A percentile compares a stretch with the other conserved stretches of the same genome.
Evolutionary conservation across 2,329 filamentous ascomycete species (phyloP).

Genomic region (Paraphoma chrysanthemicola): DNA sequence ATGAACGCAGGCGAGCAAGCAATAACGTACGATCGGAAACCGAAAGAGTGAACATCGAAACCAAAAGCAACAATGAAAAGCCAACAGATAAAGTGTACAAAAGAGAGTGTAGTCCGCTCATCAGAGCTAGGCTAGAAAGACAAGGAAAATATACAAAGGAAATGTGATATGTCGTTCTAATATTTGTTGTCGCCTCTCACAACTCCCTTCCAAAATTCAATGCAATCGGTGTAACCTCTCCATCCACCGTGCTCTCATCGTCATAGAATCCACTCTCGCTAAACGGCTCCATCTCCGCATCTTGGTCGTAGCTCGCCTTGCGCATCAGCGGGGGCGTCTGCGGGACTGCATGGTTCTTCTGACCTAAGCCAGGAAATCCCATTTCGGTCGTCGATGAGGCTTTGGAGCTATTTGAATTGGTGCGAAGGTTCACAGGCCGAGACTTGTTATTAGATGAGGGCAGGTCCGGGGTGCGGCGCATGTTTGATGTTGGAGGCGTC

Average conservation of each 20-base stretch:
- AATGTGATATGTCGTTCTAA: slow-evolving; percentile 2
- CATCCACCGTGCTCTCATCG: slow-evolving; percentile 57
- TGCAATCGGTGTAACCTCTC: slow-evolving; percentile 42
- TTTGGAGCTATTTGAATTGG: slow-evolving; percentile 37
- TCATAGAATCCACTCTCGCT: slow-evolving; percentile 57
- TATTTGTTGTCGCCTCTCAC: neutral
- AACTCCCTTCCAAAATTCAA: slow-evolving; percentile 43
- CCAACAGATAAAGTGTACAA: too few species aligned
- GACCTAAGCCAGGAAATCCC: slow-evolving; percentile 42
- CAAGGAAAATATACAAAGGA: slow-evolving; percentile 9
- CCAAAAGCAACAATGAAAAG: too few species aligned
- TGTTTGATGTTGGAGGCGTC: slow-evolving; percentile 83
- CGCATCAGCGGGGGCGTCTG: slow-evolving; percentile 64
- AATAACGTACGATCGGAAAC: too few species aligned
- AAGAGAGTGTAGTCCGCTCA: too few species aligned
- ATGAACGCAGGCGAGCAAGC: too few species aligned
- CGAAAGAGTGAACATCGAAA: too few species aligned
- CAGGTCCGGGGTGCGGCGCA: slow-evolving; percentile 67
- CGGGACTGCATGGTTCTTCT: slow-evolving; percentile 29
- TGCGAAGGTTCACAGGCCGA: slow-evolving; percentile 33
- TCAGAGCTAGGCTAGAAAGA: too few species aligned
- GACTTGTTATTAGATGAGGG: slow-evolving; percentile 31
- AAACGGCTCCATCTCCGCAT: slow-evolving; percentile 61
- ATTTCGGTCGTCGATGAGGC: slow-evolving; percentile 26
- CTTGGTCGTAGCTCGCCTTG: slow-evolving; percentile 64